Evolutionary conservation across 306 rosid genomes (phyloP).

Genomic region (Medicago ruthenica): DNA sequence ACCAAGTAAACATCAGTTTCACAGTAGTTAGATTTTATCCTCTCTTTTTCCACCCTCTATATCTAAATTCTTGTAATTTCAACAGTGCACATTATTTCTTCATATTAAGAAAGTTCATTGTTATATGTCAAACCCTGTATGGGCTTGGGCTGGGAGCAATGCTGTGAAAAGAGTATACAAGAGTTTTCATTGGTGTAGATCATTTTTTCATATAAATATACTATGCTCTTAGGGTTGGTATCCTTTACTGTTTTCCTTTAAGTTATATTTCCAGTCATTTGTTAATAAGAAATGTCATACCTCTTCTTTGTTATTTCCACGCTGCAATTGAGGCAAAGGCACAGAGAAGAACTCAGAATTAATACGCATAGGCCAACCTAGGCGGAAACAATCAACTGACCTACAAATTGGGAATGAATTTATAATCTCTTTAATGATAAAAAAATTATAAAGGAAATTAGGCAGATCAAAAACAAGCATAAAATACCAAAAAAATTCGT

Average conservation of each 20-base stretch:
- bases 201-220: slow-evolving; percentile 1
- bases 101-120: not conserved
- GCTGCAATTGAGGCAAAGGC: slow-evolving; percentile 43
- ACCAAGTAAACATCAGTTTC: not conserved
- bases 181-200: not conserved
- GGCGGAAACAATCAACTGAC: slow-evolving; percentile 82
- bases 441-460: slow-evolving; percentile 12
- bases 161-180: not conserved
- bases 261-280: not conserved
- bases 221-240: not conserved
- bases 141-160: not conserved
- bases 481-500: slow-evolving; percentile 89
- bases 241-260: slow-evolving; percentile 8
- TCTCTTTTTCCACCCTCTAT: not conserved
- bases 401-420: slow-evolving; percentile 52
- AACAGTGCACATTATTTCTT: not conserved
- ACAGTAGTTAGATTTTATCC: not conserved
- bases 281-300: slow-evolving; percentile 51
- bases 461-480: slow-evolving; percentile 17
- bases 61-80: not conserved
- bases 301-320: slow-evolving; percentile 57
- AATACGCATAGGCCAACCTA: slow-evolving; percentile 96
- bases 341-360: slow-evolving; percentile 72
- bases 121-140: not conserved
- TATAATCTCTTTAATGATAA: slow-evolving; percentile 35